Base-by-base conservation (phyloP, 225 moss, liverwort and hornwort species). In the Pleurozium schreberi region DNA sequence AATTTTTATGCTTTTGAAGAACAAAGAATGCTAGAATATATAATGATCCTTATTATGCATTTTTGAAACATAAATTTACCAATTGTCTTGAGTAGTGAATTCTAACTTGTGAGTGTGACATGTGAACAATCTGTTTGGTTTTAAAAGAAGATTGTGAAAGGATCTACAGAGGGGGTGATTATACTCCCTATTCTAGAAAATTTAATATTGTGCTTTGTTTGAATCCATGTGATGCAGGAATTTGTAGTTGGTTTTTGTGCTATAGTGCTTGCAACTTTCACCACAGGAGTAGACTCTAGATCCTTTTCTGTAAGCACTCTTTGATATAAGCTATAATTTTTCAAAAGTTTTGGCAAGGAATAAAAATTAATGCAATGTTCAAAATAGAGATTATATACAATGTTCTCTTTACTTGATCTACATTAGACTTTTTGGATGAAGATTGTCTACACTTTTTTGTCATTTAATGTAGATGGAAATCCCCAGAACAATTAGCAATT, bases 241-340 rank as follows among this genome's bases (percentile, higher is more conserved):
- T 97, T 97, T 83, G 80, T 93, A 19, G n/a, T 96, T 50, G 96
- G 94, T 31, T 95, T 95, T 31, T 91, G 90, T 84, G 94, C 97
- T 11, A 94, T 97, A 81, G 85, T 95, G 11, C 27, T 97, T 66
- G 93, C 97, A 88, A 95, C 95, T 34, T 97, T 96, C 42, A 92
- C 92, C 8, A 95, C 92, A 0, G 93, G 96, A 77, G 77, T 96
- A 31, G 93, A 95, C n/a, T 96, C 92, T 16, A 93, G 64, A 84
- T 94, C 96, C 27, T 97, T 97, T 82, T 90, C 89, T 75, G 95
- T 96, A 90, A 76, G 86, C 25, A 9, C 31, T 47, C 47, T 45
- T 64, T 20, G 15, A 50, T 36, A 26, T 38, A 26, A 70, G 9
- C 11, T 17, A 33, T 78, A 8, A 64, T 33, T 78, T 65, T 34